Percentiles rank a stretch among this genome's conserved stretches.
phyloP scores from a whole-genome alignment of 768 basidiomycete genomes.

The Mycena galopus region DNA sequence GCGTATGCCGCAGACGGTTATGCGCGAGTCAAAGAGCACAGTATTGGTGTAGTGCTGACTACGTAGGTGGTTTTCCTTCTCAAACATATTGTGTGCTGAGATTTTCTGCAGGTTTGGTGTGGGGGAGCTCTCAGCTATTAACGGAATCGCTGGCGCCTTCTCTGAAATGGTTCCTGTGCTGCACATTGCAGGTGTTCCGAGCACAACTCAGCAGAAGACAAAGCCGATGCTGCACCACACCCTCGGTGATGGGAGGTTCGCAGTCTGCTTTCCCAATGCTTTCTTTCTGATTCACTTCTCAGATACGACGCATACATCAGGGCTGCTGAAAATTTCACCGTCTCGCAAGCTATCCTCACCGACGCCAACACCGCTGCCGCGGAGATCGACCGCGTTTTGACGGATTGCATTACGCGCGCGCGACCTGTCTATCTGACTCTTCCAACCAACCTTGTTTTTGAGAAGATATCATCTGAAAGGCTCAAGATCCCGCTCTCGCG shows the following conservation, averaged over 20 bases:
- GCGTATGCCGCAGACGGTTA: constrained; percentile 95
- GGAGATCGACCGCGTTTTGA: constrained; percentile 85
- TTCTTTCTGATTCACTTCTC: not conserved
- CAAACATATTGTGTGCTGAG: not conserved
- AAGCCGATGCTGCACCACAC: constrained; percentile 90
- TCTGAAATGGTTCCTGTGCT: constrained; percentile 93
- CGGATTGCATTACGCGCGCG: constrained; percentile 75
- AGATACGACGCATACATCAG: constrained; percentile 86
- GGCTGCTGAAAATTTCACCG: constrained; percentile 82
- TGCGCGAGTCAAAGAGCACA: constrained; percentile 84
- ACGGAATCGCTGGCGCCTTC: constrained; percentile 86
- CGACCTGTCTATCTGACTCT: constrained; percentile 91
- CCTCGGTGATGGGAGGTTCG: constrained; percentile 82
- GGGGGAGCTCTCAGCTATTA: constrained; percentile 91
- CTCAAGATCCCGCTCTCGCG: constrained; percentile 71
- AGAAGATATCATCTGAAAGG: constrained; percentile 73
- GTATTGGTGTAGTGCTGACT: constrained; percentile 81
- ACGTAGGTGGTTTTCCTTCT: constrained; percentile 59
- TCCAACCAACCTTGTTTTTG: constrained; percentile 84
- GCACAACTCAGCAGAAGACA: constrained; percentile 76
- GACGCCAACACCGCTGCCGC: constrained; percentile 66
- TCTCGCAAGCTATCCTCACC: constrained; percentile 72
- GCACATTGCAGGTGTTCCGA: constrained; percentile 89
- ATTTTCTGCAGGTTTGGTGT: constrained; percentile 79
- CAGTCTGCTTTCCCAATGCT: not conserved